Evolutionary conservation across 108 stramenopile species (phyloP).

Genomic region (Craspedostauros australis): DNA sequence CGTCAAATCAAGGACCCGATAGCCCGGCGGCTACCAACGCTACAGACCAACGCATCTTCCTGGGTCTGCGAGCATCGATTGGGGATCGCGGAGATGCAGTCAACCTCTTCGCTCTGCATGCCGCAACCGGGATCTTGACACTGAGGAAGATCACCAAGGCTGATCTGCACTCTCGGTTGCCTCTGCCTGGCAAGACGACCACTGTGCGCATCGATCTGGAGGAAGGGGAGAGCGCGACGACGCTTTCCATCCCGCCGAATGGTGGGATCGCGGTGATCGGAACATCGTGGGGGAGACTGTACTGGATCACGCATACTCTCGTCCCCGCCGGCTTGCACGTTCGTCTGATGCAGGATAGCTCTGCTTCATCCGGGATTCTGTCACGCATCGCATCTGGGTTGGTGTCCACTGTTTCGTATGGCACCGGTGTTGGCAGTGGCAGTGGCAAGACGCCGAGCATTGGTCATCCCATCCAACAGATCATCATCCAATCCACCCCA

Average conservation of each 20-base stretch:
- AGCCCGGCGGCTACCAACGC: too few species aligned
- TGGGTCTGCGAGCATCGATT: too few species aligned
- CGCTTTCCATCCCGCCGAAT: not conserved
- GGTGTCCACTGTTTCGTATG: too few species aligned
- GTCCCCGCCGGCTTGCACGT: conserved; percentile 22
- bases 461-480: too few species aligned
- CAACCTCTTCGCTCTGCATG: conserved; percentile 4
- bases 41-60: too few species aligned
- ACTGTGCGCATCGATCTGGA: too few species aligned
- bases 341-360: conserved; percentile 12
- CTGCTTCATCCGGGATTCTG: conserved; percentile 12
- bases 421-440: too few species aligned
- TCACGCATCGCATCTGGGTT: too few species aligned
- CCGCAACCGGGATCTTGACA: conserved; percentile 3
- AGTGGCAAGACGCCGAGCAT: too few species aligned
- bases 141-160: conserved; percentile 1
- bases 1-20: too few species aligned
- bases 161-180: conserved; percentile 1
- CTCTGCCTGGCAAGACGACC: not conserved
- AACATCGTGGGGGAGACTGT: conserved; percentile 15
- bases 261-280: conserved; percentile 8
- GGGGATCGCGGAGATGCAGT: conserved; percentile 6
- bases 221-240: not conserved
- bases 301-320: conserved; percentile 25
- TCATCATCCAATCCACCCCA: too few species aligned